phyloP scores from a whole-genome alignment of 2,329 filamentous ascomycete genomes.

The Neophaeococcomyces mojaviensis region DNA sequence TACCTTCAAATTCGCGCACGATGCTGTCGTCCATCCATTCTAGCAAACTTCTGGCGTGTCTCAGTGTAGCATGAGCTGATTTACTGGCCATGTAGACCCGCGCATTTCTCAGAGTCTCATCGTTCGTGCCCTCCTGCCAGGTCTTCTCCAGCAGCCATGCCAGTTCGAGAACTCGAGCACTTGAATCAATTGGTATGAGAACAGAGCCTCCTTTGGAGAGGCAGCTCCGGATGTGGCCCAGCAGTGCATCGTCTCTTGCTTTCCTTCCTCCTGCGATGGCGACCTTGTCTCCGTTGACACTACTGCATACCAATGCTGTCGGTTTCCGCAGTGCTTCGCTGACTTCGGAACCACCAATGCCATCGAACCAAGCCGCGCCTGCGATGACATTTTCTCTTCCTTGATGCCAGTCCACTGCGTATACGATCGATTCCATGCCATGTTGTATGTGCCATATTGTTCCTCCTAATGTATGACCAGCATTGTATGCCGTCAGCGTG shows the following conservation, averaged over 20 bases:
- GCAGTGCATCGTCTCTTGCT: conserved; percentile 75
- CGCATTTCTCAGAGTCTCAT: conserved; percentile 43
- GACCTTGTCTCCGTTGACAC: conserved; percentile 65
- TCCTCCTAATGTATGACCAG: conserved; percentile 88
- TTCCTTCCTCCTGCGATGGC: conserved; percentile 64
- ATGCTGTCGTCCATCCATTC: conserved; percentile 99
- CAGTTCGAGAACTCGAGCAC: conserved; percentile 85
- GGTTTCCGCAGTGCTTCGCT: conserved; percentile 90
- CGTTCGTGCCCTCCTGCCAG: conserved; percentile 60
- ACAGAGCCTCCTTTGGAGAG: conserved; percentile 80
- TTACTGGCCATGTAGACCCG: conserved; percentile 75
- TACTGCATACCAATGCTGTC: conserved; percentile 88
- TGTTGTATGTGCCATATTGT: conserved; percentile 99
- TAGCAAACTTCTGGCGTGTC: conserved; percentile 87
- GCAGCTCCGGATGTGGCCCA: conserved; percentile 73
- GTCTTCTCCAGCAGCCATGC: conserved; percentile 88
- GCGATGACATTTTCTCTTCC: conserved; percentile 91
- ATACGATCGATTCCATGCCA: conserved; percentile 91
- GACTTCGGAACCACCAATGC: conserved; percentile 76
- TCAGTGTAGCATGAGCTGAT: conserved; percentile 79
- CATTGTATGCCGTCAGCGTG: conserved; percentile 93
- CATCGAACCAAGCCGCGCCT: conserved; percentile 87
- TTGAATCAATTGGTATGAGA: conserved; percentile 88
- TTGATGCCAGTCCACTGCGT: conserved; percentile 97
- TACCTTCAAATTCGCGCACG: conserved; percentile 74